These are phyloP conservation scores for Xylaria bambusicola DNA, from an alignment of 495 filamentous ascomycete species.

Conservation along the genomic window DNA sequence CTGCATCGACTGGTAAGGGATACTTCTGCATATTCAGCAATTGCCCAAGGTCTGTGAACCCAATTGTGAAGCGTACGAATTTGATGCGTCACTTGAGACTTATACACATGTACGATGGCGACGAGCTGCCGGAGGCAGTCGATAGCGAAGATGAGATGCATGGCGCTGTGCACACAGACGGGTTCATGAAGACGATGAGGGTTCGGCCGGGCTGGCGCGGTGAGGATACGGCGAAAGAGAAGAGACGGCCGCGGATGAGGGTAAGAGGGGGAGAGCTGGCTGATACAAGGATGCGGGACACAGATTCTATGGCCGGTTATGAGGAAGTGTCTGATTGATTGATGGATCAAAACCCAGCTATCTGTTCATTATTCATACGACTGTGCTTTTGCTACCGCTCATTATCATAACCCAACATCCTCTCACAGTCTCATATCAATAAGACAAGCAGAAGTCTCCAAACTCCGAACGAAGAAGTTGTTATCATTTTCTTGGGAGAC, in stretches of 20 bases:
- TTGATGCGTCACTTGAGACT: conserved; percentile 38
- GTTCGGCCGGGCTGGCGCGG: conserved; percentile 35
- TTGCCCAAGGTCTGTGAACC: conserved; percentile 33
- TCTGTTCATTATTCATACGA: background rate
- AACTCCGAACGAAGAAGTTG: too few species aligned
- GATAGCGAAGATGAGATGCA: conserved; percentile 54
- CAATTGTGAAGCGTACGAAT: conserved; percentile 32
- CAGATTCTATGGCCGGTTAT: background rate
- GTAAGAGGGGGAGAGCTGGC: background rate
- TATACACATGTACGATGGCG: conserved; percentile 35
- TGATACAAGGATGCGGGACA: conserved; percentile 6
- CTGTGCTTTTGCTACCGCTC: too few species aligned
- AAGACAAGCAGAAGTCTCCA: too few species aligned
- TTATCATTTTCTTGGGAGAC: background rate
- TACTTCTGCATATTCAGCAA: conserved; percentile 34
- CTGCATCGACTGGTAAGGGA: background rate
- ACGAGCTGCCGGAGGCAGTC: conserved; percentile 25
- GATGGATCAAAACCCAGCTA: too few species aligned
- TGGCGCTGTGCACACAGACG: conserved; percentile 55
- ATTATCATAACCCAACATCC: background rate
- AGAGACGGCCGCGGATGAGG: conserved; percentile 11
- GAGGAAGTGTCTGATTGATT: background rate
- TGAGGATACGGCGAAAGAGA: conserved; percentile 11
- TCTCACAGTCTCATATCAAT: background rate
- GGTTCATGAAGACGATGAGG: conserved; percentile 49